A percentile compares a stretch with the other conserved stretches of the same genome.
Conservation (phyloP, 805 yeast species). For the Starmerella etchellsii region DNA sequence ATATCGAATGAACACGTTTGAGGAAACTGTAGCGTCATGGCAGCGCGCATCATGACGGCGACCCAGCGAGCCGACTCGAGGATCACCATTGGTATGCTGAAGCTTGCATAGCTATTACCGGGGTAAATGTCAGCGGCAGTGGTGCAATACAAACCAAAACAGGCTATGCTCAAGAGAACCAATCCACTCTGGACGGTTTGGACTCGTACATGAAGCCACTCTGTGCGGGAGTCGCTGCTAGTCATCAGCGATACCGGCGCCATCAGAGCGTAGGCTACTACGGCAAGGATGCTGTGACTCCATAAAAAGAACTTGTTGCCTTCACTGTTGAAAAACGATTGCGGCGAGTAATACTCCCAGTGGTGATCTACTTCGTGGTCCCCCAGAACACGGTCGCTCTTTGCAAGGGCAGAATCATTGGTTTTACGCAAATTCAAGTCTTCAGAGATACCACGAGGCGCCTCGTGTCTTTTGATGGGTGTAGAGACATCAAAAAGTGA, state of each 20-base stretch:
- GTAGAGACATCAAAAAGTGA: no score
- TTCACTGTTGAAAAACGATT: slow-evolving; percentile 43
- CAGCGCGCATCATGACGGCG: slow-evolving; percentile 22
- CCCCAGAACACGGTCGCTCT: no score
- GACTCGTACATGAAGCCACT: slow-evolving; percentile 40
- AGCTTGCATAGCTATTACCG: slow-evolving; percentile 53
- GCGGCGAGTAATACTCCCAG: slow-evolving; percentile 71
- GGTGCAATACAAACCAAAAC: slow-evolving; percentile 43
- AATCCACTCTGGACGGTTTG: slow-evolving; percentile 37
- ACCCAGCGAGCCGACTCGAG: slow-evolving; percentile 42
- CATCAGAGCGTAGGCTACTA: slow-evolving; percentile 36
- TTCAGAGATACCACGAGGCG: background rate
- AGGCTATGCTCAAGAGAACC: slow-evolving; percentile 39
- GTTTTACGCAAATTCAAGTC: no score
- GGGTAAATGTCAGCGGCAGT: slow-evolving; percentile 64
- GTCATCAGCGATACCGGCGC: slow-evolving; percentile 61
- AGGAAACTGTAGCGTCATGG: slow-evolving; percentile 8
- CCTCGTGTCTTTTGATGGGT: background rate
- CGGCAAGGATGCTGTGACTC: slow-evolving; percentile 39
- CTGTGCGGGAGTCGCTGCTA: slow-evolving; percentile 43
- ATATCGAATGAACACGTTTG: slow-evolving; percentile 8
- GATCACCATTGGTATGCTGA: slow-evolving; percentile 49
- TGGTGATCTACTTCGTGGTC: slow-evolving; percentile 17
- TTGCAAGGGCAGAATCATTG: no score
- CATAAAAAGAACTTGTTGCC: slow-evolving; percentile 41